Conservation (phyloP, 768 basidiomycete genomes). For the Suillus fuscotomentosus region DNA sequence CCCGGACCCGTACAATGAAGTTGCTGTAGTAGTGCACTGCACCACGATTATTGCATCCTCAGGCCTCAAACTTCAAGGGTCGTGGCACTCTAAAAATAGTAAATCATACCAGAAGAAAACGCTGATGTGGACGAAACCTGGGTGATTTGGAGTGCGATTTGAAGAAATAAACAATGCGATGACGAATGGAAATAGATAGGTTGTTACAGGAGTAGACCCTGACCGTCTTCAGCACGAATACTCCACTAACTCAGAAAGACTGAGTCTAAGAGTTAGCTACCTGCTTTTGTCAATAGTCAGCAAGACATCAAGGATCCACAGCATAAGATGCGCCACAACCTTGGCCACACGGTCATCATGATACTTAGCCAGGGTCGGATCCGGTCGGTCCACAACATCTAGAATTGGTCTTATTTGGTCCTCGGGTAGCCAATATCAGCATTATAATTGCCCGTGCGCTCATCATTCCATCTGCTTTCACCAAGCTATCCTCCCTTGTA, state of each 20-base stretch:
- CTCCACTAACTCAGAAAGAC: neutral
- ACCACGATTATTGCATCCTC: neutral
- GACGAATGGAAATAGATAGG: neutral
- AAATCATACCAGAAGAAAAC: neutral
- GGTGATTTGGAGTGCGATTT: neutral
- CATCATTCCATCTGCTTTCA: constrained; percentile 3
- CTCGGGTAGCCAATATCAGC: constrained; percentile 6
- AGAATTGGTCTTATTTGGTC: constrained; percentile 27
- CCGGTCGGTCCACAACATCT: neutral
- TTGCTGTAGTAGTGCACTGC: constrained; percentile 1
- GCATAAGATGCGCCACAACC: neutral
- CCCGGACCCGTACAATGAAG: neutral
- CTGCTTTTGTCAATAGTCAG: no score
- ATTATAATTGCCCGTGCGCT: constrained; percentile 9
- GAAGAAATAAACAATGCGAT: neutral
- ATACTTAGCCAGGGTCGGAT: no score
- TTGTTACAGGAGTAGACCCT: neutral
- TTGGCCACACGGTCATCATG: neutral
- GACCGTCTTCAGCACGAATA: neutral
- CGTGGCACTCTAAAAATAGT: neutral
- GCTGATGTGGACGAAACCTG: neutral
- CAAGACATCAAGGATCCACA: neutral
- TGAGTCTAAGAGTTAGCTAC: no score
- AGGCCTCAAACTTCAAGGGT: neutral
- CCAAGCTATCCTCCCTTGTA: neutral